phyloP scores from a whole-genome alignment of 805 yeast species.

The Saccharomycopsis fermentans region DNA sequence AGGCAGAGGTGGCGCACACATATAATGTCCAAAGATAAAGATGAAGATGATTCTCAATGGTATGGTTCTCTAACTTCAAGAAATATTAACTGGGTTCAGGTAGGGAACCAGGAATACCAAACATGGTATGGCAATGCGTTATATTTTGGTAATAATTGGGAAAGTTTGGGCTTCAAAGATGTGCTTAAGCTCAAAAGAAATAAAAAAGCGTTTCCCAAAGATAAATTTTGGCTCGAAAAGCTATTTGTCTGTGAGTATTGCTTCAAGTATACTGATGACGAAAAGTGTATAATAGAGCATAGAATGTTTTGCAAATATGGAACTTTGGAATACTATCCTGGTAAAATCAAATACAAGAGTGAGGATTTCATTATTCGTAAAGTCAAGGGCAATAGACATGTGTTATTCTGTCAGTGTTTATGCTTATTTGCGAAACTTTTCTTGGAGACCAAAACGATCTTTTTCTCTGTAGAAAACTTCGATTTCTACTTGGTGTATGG shows the following conservation, averaged over 20 bases:
- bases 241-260: conserved; percentile 73
- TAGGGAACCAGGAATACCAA: conserved; percentile 58
- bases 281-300: conserved; percentile 41
- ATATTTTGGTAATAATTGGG: conserved; percentile 46
- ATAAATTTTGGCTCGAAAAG: conserved; percentile 42
- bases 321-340: conserved; percentile 35
- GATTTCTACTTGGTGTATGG: conserved; percentile 72
- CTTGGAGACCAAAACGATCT: conserved; percentile 81
- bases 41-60: conserved; percentile 18
- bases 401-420: conserved; percentile 69
- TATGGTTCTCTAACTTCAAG: conserved; percentile 55
- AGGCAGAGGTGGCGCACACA: neutral
- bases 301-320: conserved; percentile 34
- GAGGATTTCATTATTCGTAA: conserved; percentile 46
- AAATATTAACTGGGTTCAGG: conserved; percentile 54
- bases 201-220: conserved; percentile 19
- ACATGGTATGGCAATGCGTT: conserved; percentile 90
- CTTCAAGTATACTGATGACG: conserved; percentile 62
- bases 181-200: conserved; percentile 8
- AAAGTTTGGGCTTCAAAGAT: conserved; percentile 34
- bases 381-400: conserved; percentile 55
- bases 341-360: conserved; percentile 60
- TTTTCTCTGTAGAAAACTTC: conserved; percentile 66
- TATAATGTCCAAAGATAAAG: neutral
- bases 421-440: conserved; percentile 81